These are phyloP conservation scores for Fraxinus platypoda DNA, from an alignment of 305 asterid genomes.

Conservation along the genomic window DNA sequence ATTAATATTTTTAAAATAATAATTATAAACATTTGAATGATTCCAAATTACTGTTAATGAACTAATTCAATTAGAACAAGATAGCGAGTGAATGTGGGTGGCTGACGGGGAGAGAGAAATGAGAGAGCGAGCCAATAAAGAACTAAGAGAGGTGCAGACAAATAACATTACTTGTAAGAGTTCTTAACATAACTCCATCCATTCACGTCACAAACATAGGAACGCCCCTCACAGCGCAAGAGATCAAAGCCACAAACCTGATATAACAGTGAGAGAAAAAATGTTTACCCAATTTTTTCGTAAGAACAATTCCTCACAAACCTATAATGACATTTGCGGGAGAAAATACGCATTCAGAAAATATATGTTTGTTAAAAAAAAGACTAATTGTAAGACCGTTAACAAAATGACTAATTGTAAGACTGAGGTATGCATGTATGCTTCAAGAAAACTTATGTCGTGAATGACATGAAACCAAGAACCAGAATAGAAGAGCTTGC, in stretches of 20 bases:
- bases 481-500: not conserved
- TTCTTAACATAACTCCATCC: constrained; percentile 99
- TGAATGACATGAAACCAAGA: not conserved
- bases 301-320: constrained; percentile 9
- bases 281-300: not conserved
- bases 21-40: not conserved
- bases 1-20: not conserved
- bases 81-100: not conserved
- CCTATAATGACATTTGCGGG: not conserved
- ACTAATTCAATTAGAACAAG: constrained; percentile 1
- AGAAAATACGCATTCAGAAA: not conserved
- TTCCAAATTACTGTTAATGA: not conserved
- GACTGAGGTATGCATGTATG: not conserved
- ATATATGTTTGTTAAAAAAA: not conserved
- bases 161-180: constrained; percentile 68
- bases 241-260: constrained; percentile 99
- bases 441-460: constrained; percentile 16
- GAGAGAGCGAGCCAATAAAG: not conserved
- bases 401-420: not conserved
- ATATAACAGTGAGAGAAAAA: constrained; percentile 25
- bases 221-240: constrained; percentile 89
- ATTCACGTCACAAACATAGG: constrained; percentile 95
- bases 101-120: not conserved
- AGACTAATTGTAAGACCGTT: not conserved
- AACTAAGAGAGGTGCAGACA: constrained; percentile 4